Evolutionary conservation across 768 basidiomycete species (phyloP).

Genomic region (Lyophyllum semitale): DNA sequence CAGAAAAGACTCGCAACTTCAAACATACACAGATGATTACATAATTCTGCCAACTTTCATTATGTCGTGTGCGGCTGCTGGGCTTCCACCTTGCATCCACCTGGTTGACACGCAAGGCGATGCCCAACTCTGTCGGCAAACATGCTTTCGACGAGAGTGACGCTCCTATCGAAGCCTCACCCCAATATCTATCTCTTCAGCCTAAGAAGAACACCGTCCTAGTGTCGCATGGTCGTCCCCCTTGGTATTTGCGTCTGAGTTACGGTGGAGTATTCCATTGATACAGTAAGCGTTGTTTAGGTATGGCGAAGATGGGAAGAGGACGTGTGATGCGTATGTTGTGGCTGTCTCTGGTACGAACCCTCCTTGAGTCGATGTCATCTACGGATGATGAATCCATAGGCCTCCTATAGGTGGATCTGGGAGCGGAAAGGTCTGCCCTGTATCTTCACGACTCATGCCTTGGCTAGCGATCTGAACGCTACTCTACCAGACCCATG

Average conservation of each 20-base stretch:
- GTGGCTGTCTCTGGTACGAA: conserved; percentile 78
- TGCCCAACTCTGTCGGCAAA: conserved; percentile 22
- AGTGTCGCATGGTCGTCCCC: conserved; percentile 83
- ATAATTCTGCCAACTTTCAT: background rate
- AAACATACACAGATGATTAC: conserved; percentile 4
- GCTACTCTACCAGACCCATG: conserved; percentile 63
- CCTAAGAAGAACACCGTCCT: conserved; percentile 75
- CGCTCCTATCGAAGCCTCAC: conserved; percentile 4
- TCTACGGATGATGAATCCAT: background rate
- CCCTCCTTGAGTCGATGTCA: background rate
- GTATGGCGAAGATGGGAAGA: conserved; percentile 77
- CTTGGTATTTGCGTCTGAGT: conserved; percentile 53
- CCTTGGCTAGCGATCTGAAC: conserved; percentile 1
- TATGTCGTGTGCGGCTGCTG: conserved; percentile 2
- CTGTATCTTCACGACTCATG: conserved; percentile 1
- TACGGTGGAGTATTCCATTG: conserved; percentile 1
- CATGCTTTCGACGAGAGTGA: conserved; percentile 13
- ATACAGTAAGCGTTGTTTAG: conserved; percentile 33
- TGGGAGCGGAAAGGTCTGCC: conserved; percentile 79
- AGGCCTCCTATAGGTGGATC: conserved; percentile 66
- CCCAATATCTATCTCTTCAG: conserved; percentile 33
- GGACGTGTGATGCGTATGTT: conserved; percentile 76
- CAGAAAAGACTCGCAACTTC: background rate
- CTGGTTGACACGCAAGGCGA: conserved; percentile 2
- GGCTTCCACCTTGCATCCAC: background rate